Conservation (phyloP, 768 basidiomycete genomes). For the Pleurotus pulmonarius region DNA sequence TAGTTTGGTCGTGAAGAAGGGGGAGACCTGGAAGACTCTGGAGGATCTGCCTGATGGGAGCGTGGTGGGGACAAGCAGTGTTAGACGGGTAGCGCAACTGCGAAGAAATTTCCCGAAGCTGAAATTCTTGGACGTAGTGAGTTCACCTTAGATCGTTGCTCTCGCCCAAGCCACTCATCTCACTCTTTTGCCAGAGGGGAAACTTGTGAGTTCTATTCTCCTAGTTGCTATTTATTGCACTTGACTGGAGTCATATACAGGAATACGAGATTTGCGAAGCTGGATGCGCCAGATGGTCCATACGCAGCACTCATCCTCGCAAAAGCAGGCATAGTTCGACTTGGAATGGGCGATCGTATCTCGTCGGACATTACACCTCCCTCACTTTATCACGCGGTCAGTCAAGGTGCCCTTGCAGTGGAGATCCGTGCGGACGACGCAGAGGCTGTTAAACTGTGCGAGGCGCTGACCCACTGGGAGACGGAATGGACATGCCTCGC, state of each 20-base stretch:
- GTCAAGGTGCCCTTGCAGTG: slow-evolving; percentile 88
- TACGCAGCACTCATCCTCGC: slow-evolving; percentile 92
- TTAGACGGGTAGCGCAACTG: slow-evolving; percentile 88
- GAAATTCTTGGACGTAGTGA: slow-evolving; percentile 83
- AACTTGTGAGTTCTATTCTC: slow-evolving; percentile 64
- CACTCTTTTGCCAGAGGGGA: slow-evolving; percentile 53
- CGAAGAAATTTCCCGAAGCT: slow-evolving; percentile 73
- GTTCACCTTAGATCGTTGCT: slow-evolving; percentile 25
- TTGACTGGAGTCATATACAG: slow-evolving; percentile 30
- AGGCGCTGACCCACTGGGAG: slow-evolving; percentile 66
- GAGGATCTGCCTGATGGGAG: slow-evolving; percentile 84
- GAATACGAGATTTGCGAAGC: slow-evolving; percentile 87
- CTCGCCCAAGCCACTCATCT: background rate
- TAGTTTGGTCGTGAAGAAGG: slow-evolving; percentile 81
- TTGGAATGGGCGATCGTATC: slow-evolving; percentile 71
- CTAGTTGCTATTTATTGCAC: background rate
- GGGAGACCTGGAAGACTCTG: slow-evolving; percentile 60
- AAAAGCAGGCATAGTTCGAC: slow-evolving; percentile 84
- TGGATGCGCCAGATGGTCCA: slow-evolving; percentile 77
- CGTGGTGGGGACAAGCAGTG: slow-evolving; percentile 94
- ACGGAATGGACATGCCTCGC: slow-evolving; percentile 77
- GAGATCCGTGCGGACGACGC: slow-evolving; percentile 75
- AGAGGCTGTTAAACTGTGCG: slow-evolving; percentile 59
- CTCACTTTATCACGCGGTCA: slow-evolving; percentile 81
- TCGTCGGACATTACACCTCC: slow-evolving; percentile 74